These are phyloP conservation scores for Termitomyces sp. DNA, from an alignment of 768 basidiomycete genomes.

Conservation along the genomic window DNA sequence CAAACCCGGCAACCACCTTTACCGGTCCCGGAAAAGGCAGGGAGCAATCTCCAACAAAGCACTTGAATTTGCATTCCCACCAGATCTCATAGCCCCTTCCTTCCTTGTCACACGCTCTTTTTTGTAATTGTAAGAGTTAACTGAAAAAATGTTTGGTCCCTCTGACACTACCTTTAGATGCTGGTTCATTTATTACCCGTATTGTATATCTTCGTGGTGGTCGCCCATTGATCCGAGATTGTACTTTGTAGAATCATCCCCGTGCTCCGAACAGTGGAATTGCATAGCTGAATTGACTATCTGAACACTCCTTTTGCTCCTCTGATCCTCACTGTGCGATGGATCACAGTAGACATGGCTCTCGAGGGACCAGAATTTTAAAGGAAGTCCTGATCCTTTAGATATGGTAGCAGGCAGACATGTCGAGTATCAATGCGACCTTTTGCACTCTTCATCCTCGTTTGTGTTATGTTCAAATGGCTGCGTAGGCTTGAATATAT, in stretches of 20 bases:
- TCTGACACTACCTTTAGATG: conserved; percentile 4
- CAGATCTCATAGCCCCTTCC: conserved; percentile 13
- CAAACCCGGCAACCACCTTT: conserved; percentile 11
- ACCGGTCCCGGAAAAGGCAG: conserved; percentile 25
- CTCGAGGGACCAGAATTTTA: background rate
- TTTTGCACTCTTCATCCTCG: background rate
- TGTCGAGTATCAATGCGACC: background rate
- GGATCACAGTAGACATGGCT: background rate
- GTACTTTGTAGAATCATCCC: conserved; percentile 13
- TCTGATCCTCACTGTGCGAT: background rate
- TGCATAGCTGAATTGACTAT: conserved; percentile 1
- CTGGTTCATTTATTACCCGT: conserved; percentile 3
- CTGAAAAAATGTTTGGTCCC: background rate
- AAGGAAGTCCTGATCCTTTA: background rate
- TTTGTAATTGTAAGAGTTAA: conserved; percentile 3
- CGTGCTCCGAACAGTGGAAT: background rate
- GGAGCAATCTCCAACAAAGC: conserved; percentile 26
- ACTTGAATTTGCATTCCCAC: conserved; percentile 12
- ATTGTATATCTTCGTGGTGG: conserved; percentile 8
- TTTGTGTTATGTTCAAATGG: background rate
- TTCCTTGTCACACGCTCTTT: background rate
- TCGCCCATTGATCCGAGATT: conserved; percentile 9
- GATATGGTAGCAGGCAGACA: background rate
- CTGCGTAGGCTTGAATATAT: background rate
- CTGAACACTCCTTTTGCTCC: background rate